Percentiles rank a stretch among this genome's conserved stretches.
Conservation (phyloP, 257 asterid genomes). For the Verbascum thapsus region DNA sequence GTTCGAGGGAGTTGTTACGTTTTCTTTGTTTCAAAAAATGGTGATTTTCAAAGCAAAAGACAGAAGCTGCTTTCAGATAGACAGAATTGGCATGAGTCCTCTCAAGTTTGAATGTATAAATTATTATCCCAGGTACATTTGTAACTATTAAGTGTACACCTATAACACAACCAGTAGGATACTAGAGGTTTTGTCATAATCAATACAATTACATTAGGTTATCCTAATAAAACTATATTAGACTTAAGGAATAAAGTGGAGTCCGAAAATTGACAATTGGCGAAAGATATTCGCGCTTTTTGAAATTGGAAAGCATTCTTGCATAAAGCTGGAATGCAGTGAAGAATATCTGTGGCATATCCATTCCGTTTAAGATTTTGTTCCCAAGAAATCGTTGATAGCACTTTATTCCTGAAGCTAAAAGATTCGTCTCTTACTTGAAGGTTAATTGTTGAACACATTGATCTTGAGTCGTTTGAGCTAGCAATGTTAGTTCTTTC, state of each 20-base stretch:
- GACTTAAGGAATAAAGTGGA: background rate
- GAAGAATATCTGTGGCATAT: slow-evolving; percentile 39
- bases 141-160: background rate
- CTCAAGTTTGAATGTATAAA: background rate
- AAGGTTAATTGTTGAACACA: background rate
- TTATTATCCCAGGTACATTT: slow-evolving; percentile 8
- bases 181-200: background rate
- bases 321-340: slow-evolving; percentile 21
- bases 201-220: slow-evolving; percentile 5
- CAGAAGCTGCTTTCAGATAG: background rate
- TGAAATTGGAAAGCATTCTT: slow-evolving; percentile 23
- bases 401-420: background rate
- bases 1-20: background rate
- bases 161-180: background rate
- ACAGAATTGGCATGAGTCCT: background rate
- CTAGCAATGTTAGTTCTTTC: background rate
- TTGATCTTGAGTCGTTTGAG: slow-evolving; percentile 10
- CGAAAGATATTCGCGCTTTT: background rate
- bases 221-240: background rate
- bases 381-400: slow-evolving; percentile 19
- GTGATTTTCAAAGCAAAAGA: slow-evolving; percentile 9
- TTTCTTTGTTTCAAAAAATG: slow-evolving; percentile 3
- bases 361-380: slow-evolving; percentile 24
- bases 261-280: background rate
- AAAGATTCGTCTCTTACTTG: background rate